Evolutionary conservation across 805 yeast genomes (phyloP), one percentile per base, ranked within the genome.

Genomic region (Blastobotrys attinorum): DNA sequence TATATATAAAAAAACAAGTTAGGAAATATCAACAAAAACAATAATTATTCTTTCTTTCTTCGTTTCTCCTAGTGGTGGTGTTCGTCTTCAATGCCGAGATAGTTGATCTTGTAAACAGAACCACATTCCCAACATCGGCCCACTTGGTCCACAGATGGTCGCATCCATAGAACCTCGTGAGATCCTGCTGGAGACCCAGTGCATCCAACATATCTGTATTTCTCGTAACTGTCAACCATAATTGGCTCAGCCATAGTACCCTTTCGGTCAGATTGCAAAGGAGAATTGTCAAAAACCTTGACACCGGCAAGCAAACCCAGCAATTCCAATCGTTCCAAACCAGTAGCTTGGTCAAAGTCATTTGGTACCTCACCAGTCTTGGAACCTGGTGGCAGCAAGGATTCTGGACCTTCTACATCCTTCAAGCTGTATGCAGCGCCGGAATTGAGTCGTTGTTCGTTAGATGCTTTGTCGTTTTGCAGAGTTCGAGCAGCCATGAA

Each of bases 71-170:
- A 75, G 62, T 76, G 80, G 59, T 70, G 78, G 49, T 69, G 76
- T 16, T 52, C 65, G 46, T 50, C 49, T 55, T 81, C 83, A 55
- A 79, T 83, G 68, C 96, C 97, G 59, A 89, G 75, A 71, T 81
- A 82, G 70, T 88, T 84, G 59, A 89, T 70, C 61, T 84, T 79
- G 76, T 83, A 90, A 55, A 88, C 95, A 57, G 89, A 82, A 69
- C 98, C 98, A 69, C 97, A 90, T 69, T 92, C 96, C 96, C 96
- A 86, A 73, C 97, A 92, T 80, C 98, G 87, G 56, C 84, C 84
- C 49, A 83, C 83, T 68, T 85, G 73, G 40, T 77, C 84, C 53
- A 73, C 77, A 55, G 88, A 83, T 59, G 94, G 94, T 69, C 79
- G 81, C 72, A 89, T 77, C 96, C 97, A 90, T 81, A 80, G 78